Conservation (phyloP, 805 yeast genomes). For the Lachancea cidri region DNA sequence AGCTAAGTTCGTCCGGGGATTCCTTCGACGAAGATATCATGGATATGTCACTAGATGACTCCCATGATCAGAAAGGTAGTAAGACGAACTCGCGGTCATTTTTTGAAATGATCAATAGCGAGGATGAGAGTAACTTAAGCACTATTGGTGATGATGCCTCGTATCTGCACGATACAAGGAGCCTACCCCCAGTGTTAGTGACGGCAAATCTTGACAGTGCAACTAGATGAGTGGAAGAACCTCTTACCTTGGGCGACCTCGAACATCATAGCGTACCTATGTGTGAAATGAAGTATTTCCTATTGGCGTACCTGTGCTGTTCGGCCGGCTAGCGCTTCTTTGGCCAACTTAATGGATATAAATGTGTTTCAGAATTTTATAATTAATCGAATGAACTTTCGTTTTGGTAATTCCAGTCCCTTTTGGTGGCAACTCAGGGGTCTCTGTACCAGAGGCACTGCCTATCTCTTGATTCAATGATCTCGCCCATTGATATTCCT, state of each 20-base stretch:
- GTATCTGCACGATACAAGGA: slow-evolving; percentile 13
- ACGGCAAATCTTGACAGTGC: slow-evolving; percentile 6
- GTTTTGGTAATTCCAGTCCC: neutral
- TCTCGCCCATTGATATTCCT: too few species aligned
- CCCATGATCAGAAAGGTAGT: neutral
- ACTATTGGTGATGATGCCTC: slow-evolving; percentile 29
- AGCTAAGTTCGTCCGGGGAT: slow-evolving; percentile 6
- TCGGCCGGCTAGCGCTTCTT: neutral
- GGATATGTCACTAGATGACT: neutral
- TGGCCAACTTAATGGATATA: neutral
- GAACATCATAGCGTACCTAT: too few species aligned
- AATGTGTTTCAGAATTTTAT: neutral
- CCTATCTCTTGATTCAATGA: too few species aligned
- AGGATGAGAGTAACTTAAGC: slow-evolving; percentile 25
- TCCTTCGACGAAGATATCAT: slow-evolving; percentile 7
- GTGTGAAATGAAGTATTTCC: too few species aligned
- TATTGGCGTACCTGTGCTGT: neutral
- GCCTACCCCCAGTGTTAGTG: slow-evolving; percentile 15
- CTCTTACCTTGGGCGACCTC: too few species aligned
- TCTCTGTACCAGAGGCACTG: too few species aligned
- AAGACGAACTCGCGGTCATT: slow-evolving; percentile 4
- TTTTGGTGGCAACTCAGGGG: neutral
- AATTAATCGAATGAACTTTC: neutral
- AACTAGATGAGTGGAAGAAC: neutral
- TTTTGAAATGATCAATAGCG: slow-evolving; percentile 11